Percentiles rank a stretch among this genome's conserved stretches.
phyloP scores from a whole-genome alignment of 257 asterid genomes.

The Pogostemon cablin region DNA sequence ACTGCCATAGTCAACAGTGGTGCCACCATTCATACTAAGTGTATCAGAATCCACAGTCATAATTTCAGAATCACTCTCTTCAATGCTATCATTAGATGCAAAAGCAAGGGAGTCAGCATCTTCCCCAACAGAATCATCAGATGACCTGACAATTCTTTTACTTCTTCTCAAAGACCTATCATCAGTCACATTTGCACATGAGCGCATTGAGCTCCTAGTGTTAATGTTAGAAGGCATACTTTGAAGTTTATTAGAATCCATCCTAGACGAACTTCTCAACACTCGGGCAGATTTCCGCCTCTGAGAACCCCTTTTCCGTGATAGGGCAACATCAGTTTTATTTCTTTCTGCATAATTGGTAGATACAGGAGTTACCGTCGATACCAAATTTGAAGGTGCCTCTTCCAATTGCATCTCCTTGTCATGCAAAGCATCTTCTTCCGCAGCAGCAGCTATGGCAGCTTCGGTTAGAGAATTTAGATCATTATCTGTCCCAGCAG shows the following conservation, averaged over 20 bases:
- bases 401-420: constrained; percentile 46
- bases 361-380: constrained; percentile 38
- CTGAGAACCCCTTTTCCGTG: constrained; percentile 43
- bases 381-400: constrained; percentile 37
- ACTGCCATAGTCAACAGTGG: constrained; percentile 58
- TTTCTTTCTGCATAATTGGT: constrained; percentile 53
- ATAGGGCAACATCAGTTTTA: constrained; percentile 46
- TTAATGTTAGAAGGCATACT: constrained; percentile 38
- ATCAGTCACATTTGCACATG: constrained; percentile 36
- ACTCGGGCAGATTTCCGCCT: constrained; percentile 55
- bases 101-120: constrained; percentile 50
- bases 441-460: constrained; percentile 58
- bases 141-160: constrained; percentile 56
- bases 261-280: constrained; percentile 64
- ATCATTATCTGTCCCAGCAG: constrained; percentile 48
- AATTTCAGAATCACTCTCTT: constrained; percentile 66
- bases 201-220: constrained; percentile 45
- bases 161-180: constrained; percentile 67
- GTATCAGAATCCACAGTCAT: constrained; percentile 67
- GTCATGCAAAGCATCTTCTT: constrained; percentile 49
- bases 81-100: constrained; percentile 61
- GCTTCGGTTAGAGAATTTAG: constrained; percentile 56
- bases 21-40: constrained; percentile 57
- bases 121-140: constrained; percentile 60
- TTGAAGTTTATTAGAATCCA: constrained; percentile 46